phyloP scores from a whole-genome alignment of 2,329 filamentous ascomycete genomes.

The Drechmeria coniospora region DNA sequence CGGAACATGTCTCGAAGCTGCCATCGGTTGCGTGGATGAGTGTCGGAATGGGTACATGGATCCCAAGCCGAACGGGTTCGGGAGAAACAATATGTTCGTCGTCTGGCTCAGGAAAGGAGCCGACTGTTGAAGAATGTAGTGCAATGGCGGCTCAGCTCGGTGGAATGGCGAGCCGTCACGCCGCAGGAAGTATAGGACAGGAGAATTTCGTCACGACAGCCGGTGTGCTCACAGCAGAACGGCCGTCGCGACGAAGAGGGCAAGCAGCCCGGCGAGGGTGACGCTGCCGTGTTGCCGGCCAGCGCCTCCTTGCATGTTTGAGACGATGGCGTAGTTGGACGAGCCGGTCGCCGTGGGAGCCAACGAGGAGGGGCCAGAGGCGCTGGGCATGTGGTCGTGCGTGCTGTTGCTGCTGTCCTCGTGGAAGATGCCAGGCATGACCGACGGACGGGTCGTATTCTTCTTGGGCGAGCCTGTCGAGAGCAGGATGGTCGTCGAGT shows the following conservation, averaged over 20 bases:
- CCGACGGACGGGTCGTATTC: slow-evolving; percentile 8
- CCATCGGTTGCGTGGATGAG: too few relatives aligned
- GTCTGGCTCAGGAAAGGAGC: too few relatives aligned
- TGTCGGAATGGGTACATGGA: too few relatives aligned
- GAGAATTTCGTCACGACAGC: neutral
- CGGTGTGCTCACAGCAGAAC: slow-evolving; percentile 25
- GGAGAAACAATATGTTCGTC: too few relatives aligned
- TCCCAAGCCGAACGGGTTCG: too few relatives aligned
- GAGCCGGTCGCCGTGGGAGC: slow-evolving; percentile 11
- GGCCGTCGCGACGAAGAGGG: slow-evolving; percentile 38
- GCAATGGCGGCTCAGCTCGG: too few relatives aligned
- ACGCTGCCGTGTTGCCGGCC: slow-evolving; percentile 32
- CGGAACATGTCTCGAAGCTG: too few relatives aligned
- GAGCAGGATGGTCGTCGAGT: slow-evolving; percentile 1
- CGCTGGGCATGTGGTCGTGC: neutral
- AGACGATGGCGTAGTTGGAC: slow-evolving; percentile 16
- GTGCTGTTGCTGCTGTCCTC: slow-evolving; percentile 26
- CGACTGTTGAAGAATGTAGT: too few relatives aligned
- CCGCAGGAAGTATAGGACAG: too few relatives aligned
- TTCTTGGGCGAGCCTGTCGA: slow-evolving; percentile 6
- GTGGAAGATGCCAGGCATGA: slow-evolving; percentile 35
- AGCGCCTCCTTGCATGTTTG: slow-evolving; percentile 27
- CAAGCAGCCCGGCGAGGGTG: slow-evolving; percentile 36
- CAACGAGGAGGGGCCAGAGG: too few relatives aligned
- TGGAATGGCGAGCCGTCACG: too few relatives aligned